Evolutionary conservation across 306 rosid genomes (phyloP).

Genomic region (Prunus salicina): DNA sequence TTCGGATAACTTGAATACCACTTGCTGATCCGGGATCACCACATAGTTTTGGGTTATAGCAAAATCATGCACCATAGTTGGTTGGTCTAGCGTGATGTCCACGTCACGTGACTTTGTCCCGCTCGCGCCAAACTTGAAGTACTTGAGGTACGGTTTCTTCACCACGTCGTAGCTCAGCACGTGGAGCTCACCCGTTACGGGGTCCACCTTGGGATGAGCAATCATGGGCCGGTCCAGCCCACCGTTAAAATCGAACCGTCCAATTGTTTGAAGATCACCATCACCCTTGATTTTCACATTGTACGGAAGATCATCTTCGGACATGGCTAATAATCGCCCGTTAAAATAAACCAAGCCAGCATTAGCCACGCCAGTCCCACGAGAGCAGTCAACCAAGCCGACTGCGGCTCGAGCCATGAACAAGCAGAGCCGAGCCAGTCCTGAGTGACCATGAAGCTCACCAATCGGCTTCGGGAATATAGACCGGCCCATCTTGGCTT

Average conservation of each 20-base stretch:
- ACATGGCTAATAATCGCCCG: constrained; percentile 73
- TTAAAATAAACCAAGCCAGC: constrained; percentile 72
- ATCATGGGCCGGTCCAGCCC: constrained; percentile 64
- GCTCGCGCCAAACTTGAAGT: constrained; percentile 42
- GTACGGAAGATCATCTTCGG: constrained; percentile 85
- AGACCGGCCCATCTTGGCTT: constrained; percentile 47
- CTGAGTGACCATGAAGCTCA: constrained; percentile 71
- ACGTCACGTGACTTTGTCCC: constrained; percentile 58
- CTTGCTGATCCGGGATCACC: constrained; percentile 77
- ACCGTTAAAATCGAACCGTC: constrained; percentile 47
- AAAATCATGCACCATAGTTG: constrained; percentile 84
- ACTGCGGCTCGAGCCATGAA: constrained; percentile 45
- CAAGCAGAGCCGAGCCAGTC: constrained; percentile 56
- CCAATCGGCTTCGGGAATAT: constrained; percentile 79
- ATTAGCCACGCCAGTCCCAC: constrained; percentile 67
- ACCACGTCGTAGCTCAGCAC: constrained; percentile 64
- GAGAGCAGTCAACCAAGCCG: constrained; percentile 52
- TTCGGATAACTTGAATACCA: constrained; percentile 64
- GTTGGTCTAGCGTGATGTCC: constrained; percentile 38
- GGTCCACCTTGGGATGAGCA: constrained; percentile 78
- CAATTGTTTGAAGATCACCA: constrained; percentile 63
- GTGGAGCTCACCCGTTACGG: constrained; percentile 65
- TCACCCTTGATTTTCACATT: constrained; percentile 42
- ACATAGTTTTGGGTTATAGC: constrained; percentile 64
- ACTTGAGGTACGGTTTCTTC: constrained; percentile 47